These are phyloP conservation scores for Chamaenerion angustifolium DNA, from an alignment of 345 rosid genomes.

Conservation along the genomic window DNA sequence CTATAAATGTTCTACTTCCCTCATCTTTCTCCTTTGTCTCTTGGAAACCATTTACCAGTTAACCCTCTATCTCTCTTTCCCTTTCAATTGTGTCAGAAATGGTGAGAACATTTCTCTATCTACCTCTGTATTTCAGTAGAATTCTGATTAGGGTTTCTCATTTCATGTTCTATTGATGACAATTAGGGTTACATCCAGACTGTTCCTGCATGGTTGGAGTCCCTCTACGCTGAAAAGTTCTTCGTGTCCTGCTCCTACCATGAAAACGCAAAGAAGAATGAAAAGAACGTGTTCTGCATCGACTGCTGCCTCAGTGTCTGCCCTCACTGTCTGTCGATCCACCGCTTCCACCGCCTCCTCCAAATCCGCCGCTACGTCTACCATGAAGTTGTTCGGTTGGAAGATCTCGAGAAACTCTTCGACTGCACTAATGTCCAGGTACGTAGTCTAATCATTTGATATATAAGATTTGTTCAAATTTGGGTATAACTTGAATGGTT, in stretches of 20 bases:
- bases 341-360: conserved; percentile 20
- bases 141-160: not conserved
- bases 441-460: not conserved
- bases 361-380: conserved; percentile 58
- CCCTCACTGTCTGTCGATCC: conserved; percentile 20
- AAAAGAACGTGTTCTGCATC: conserved; percentile 22
- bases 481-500: not conserved
- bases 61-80: conserved; percentile 6
- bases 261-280: conserved; percentile 18
- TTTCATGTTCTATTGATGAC: not conserved
- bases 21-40: conserved; percentile 47
- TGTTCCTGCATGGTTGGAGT: conserved; percentile 15
- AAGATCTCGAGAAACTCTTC: conserved; percentile 35
- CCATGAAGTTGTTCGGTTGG: conserved; percentile 38
- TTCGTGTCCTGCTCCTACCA: conserved; percentile 19
- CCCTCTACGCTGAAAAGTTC: conserved; percentile 18
- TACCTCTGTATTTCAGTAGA: not conserved
- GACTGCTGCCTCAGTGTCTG: conserved; percentile 20
- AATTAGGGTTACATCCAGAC: conserved; percentile 36
- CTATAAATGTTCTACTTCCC: conserved; percentile 28
- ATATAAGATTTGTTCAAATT: no score
- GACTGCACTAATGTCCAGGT: conserved; percentile 52
- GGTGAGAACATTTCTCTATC: not conserved
- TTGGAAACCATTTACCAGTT: no score
- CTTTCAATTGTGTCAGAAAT: not conserved